Conservation (phyloP, 1,284 basidiomycete genomes). For the Somion occarium region DNA sequence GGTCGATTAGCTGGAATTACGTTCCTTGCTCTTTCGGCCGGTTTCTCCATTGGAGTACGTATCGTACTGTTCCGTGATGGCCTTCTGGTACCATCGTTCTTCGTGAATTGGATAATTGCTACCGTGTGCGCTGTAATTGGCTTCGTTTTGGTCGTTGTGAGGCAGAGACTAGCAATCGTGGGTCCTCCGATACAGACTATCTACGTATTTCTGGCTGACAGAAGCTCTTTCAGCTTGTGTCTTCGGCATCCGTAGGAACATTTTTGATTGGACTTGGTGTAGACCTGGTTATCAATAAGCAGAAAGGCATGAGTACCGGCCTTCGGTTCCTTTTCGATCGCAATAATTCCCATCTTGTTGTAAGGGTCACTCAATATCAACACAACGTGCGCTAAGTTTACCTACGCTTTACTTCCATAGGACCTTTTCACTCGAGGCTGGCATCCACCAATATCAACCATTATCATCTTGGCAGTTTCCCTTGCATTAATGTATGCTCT, state of each 20-base stretch:
- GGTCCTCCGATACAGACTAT: slow-evolving; percentile 20
- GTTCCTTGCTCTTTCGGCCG: slow-evolving; percentile 44
- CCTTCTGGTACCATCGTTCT: slow-evolving; percentile 39
- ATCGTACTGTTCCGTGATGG: slow-evolving; percentile 44
- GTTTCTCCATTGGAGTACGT: slow-evolving; percentile 53
- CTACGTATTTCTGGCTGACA: slow-evolving; percentile 3
- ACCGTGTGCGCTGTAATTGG: slow-evolving; percentile 37
- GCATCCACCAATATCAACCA: slow-evolving; percentile 16
- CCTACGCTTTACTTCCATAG: slow-evolving; percentile 19
- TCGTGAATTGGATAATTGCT: slow-evolving; percentile 51
- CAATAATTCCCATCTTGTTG: slow-evolving; percentile 51
- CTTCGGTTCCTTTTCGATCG: slow-evolving; percentile 59
- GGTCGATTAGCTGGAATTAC: slow-evolving; percentile 42
- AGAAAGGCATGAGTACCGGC: slow-evolving; percentile 57
- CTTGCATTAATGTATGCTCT: slow-evolving; percentile 19
- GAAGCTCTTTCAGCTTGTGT: slow-evolving; percentile 29
- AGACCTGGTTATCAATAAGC: slow-evolving; percentile 52
- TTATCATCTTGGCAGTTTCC: slow-evolving; percentile 21
- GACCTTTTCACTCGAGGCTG: slow-evolving; percentile 17
- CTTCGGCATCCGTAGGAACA: slow-evolving; percentile 52
- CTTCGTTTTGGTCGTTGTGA: slow-evolving; percentile 36
- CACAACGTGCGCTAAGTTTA: slow-evolving; percentile 7
- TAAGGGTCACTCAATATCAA: slow-evolving; percentile 27
- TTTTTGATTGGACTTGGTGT: slow-evolving; percentile 52
- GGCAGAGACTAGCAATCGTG: slow-evolving; percentile 50